Conservation (phyloP, 225 moss, liverwort and hornwort genomes). For the Pseudisothecium myosuroides region DNA sequence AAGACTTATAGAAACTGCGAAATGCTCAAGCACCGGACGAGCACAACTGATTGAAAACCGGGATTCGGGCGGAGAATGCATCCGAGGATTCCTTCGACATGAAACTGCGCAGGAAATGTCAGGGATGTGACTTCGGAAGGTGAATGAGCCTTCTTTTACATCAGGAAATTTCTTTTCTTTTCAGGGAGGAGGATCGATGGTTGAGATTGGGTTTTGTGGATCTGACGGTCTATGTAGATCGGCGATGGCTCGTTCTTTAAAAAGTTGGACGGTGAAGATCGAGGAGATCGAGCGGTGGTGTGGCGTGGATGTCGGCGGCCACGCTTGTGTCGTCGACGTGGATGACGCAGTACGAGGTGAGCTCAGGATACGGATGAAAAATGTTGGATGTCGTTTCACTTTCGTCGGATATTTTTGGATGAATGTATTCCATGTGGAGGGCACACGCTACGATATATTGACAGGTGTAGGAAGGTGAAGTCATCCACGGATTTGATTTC, state of each 20-base stretch:
- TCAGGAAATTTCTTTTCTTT: not conserved
- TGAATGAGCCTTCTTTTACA: not conserved
- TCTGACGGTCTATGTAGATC: not conserved
- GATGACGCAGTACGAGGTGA: not conserved
- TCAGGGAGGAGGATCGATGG: not conserved
- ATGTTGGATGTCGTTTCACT: not conserved
- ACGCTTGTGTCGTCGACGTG: not conserved
- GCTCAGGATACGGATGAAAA: not conserved
- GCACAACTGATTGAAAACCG: not conserved
- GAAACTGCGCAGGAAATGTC: not conserved
- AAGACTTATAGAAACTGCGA: not conserved
- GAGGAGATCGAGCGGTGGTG: not conserved
- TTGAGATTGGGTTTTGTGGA: rapidly evolving
- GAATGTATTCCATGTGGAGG: not conserved
- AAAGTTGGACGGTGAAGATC: not conserved
- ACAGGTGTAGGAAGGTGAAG: not conserved
- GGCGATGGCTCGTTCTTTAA: not conserved
- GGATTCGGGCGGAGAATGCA: not conserved
- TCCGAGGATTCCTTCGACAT: not conserved
- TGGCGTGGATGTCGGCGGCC: not conserved
- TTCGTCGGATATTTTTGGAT: not conserved
- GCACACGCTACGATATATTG: not conserved
- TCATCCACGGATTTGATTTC: not conserved
- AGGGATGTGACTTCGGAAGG: not conserved
- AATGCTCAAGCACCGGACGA: not conserved